phyloP scores from a whole-genome alignment of 225 moss, liverwort and hornwort genomes.

The Polytrichum commune region DNA sequence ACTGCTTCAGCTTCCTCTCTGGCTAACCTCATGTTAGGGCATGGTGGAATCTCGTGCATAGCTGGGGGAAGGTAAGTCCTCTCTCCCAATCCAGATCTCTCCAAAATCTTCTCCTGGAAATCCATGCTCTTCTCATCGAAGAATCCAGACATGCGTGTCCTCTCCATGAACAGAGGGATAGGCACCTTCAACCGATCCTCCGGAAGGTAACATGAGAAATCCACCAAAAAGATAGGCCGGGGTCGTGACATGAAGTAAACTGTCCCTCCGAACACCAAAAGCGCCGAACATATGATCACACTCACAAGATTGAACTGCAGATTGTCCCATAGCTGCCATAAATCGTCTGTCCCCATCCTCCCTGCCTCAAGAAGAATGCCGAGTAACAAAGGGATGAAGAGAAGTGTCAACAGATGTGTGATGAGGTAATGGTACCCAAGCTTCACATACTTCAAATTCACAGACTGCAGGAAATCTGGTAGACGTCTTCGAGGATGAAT shows the following conservation, averaged over 20 bases:
- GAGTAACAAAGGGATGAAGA: constrained; percentile 41
- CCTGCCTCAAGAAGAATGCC: constrained; percentile 37
- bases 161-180: constrained; percentile 48
- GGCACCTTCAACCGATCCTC: constrained; percentile 47
- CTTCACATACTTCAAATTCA: constrained; percentile 57
- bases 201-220: constrained; percentile 48
- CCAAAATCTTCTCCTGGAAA: constrained; percentile 50
- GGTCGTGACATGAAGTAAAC: constrained; percentile 52
- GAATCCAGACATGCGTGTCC: constrained; percentile 34
- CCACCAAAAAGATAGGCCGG: constrained; percentile 37
- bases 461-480: constrained; percentile 51
- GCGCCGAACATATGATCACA: constrained; percentile 52
- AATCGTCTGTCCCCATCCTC: constrained; percentile 43
- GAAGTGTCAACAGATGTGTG: constrained; percentile 41
- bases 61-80: constrained; percentile 35
- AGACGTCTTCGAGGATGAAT: constrained; percentile 37
- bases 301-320: constrained; percentile 54
- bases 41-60: constrained; percentile 49
- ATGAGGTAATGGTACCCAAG: constrained; percentile 56
- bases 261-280: constrained; percentile 46
- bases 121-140: constrained; percentile 54
- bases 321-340: constrained; percentile 52
- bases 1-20: constrained; percentile 51
- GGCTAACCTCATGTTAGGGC: constrained; percentile 47
- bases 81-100: constrained; percentile 39